Percentiles rank a stretch among this genome's conserved stretches.
Evolutionary conservation across 2,329 filamentous ascomycete species (phyloP).

Genomic region (Phialophora macrospora): DNA sequence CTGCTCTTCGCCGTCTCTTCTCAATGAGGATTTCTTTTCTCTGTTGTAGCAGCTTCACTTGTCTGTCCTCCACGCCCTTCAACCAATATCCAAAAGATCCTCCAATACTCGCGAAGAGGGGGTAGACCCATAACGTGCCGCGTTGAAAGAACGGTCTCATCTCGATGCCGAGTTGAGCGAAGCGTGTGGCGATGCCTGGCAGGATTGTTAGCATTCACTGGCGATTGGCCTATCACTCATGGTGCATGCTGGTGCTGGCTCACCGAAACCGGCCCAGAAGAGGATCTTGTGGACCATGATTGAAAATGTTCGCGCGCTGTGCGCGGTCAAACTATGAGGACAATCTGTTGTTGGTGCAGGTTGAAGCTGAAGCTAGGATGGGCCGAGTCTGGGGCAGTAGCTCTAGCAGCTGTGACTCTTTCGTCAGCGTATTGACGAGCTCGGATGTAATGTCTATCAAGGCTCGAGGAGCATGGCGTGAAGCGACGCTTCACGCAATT

Average conservation of each 20-base stretch:
- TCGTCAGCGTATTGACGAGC: conserved; percentile 20
- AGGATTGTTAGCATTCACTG: conserved; percentile 18
- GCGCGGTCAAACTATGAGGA: conserved; percentile 5
- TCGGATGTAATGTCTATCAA: conserved; percentile 12
- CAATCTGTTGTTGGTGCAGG: conserved; percentile 19
- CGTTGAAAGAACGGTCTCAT: conserved; percentile 93
- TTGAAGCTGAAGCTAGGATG: conserved; percentile 6
- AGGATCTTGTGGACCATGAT: conserved; percentile 58
- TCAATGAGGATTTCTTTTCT: conserved; percentile 81
- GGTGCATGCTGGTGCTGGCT: conserved; percentile 40
- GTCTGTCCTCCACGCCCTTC: conserved; percentile 82
- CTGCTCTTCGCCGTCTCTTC: conserved; percentile 81
- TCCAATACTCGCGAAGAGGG: conserved; percentile 81
- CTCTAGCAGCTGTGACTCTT: background rate
- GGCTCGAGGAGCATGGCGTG: background rate
- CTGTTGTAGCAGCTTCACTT: conserved; percentile 75
- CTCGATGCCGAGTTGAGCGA: conserved; percentile 98
- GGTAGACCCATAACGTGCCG: conserved; percentile 87
- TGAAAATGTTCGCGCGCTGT: conserved; percentile 35
- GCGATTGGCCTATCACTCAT: background rate
- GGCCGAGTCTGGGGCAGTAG: background rate
- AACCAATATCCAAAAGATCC: conserved; percentile 98
- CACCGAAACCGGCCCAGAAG: conserved; percentile 80
- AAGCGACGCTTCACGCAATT: conserved; percentile 2
- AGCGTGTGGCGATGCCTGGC: conserved; percentile 83